These are phyloP conservation scores for Solanum habrochaites DNA, from an alignment of 257 asterid genomes.

Conservation along the genomic window DNA sequence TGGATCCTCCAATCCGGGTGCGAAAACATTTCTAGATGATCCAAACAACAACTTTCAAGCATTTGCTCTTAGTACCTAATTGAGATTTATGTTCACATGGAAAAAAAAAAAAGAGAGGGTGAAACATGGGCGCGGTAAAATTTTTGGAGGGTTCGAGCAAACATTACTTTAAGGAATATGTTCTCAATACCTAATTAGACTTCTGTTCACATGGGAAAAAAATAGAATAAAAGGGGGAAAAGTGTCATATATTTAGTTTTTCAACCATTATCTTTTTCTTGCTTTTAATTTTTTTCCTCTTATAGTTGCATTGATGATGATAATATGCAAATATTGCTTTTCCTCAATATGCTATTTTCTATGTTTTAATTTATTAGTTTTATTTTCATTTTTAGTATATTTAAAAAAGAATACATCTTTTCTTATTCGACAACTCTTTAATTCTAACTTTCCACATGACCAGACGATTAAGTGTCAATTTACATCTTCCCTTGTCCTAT, in stretches of 20 bases:
- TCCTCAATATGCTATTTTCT: neutral
- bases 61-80: neutral
- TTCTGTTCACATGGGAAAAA: neutral
- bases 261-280: neutral
- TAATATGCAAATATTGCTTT: neutral
- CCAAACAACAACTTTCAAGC: neutral
- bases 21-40: neutral
- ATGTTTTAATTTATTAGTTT: neutral
- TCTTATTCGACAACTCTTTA: neutral
- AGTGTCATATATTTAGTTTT: neutral
- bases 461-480: neutral
- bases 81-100: neutral
- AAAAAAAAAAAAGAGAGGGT: neutral
- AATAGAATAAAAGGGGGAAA: neutral
- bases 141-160: neutral
- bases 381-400: neutral
- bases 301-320: neutral
- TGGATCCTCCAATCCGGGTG: neutral
- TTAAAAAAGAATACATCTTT: neutral
- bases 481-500: neutral
- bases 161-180: neutral
- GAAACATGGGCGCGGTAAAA: rapidly evolving
- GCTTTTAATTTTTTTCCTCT: neutral
- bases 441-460: neutral
- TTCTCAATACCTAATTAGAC: neutral